phyloP scores from a whole-genome alignment of 306 rosid species.

The Corylus heterophylla region DNA sequence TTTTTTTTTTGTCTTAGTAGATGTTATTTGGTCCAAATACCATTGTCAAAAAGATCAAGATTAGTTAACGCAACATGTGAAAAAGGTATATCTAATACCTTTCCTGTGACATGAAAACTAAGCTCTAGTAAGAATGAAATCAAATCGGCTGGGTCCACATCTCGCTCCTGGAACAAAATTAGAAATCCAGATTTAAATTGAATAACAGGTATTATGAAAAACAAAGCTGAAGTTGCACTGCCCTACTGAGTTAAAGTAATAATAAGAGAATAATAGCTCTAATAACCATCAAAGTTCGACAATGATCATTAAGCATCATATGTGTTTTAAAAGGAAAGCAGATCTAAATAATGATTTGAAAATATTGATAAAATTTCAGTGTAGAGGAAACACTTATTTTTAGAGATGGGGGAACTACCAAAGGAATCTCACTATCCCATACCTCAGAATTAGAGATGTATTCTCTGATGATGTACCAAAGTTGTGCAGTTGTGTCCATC shows the following conservation, averaged over 20 bases:
- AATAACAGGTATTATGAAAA: constrained; percentile 15
- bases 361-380: neutral
- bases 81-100: constrained; percentile 48
- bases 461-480: constrained; percentile 96
- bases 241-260: neutral
- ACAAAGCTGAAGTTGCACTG: constrained; percentile 7
- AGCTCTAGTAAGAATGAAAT: constrained; percentile 92
- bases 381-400: neutral
- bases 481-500: constrained; percentile 97
- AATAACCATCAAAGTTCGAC: neutral
- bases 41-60: neutral
- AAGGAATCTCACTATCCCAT: constrained; percentile 14
- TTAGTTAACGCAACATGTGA: constrained; percentile 15
- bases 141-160: constrained; percentile 82
- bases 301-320: neutral
- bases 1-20: neutral
- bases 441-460: constrained; percentile 97
- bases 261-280: neutral
- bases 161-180: constrained; percentile 70
- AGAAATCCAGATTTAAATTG: constrained; percentile 19
- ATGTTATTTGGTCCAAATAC: neutral
- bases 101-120: constrained; percentile 94
- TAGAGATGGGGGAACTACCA: neutral
- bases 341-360: neutral
- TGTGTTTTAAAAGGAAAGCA: neutral